Evolutionary conservation across 345 rosid genomes (phyloP).

Genomic region (Erodium maritimum): DNA sequence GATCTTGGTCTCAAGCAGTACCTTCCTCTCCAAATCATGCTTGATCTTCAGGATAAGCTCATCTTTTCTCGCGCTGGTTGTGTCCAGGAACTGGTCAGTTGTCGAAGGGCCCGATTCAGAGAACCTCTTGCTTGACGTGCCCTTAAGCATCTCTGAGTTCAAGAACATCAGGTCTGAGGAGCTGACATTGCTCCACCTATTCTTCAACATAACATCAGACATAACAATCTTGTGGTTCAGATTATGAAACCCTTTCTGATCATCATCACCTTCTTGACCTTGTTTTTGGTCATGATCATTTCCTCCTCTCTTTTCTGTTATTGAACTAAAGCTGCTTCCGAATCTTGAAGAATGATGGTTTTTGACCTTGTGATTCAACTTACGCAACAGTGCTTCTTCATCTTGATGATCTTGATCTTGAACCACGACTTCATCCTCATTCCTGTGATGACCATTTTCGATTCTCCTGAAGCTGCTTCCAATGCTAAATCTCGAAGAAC

Average conservation of each 20-base stretch:
- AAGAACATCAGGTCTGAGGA: slow-evolving; percentile 8
- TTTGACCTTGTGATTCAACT: neutral
- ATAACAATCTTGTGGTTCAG: neutral
- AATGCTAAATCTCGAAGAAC: neutral
- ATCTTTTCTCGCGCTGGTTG: neutral
- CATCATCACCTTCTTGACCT: too few relatives aligned
- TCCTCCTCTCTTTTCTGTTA: too few relatives aligned
- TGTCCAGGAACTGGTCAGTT: neutral
- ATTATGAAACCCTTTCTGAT: neutral
- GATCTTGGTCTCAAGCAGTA: neutral
- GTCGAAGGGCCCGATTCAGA: neutral
- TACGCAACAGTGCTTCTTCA: neutral
- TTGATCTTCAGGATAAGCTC: neutral
- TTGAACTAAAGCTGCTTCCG: too few relatives aligned
- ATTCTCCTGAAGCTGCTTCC: neutral
- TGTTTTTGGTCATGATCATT: too few relatives aligned
- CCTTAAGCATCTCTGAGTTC: slow-evolving; percentile 6
- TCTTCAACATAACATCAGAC: neutral
- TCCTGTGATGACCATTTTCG: neutral
- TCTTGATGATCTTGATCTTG: neutral
- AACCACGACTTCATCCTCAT: neutral
- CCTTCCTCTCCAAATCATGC: too few relatives aligned
- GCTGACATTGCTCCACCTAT: slow-evolving; percentile 3
- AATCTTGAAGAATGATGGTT: too few relatives aligned
- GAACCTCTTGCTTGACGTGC: slow-evolving; percentile 2